A percentile compares a stretch with the other conserved stretches of the same genome.
phyloP scores from a whole-genome alignment of 768 basidiomycete species.

The Leucocoprinus leucothites region DNA sequence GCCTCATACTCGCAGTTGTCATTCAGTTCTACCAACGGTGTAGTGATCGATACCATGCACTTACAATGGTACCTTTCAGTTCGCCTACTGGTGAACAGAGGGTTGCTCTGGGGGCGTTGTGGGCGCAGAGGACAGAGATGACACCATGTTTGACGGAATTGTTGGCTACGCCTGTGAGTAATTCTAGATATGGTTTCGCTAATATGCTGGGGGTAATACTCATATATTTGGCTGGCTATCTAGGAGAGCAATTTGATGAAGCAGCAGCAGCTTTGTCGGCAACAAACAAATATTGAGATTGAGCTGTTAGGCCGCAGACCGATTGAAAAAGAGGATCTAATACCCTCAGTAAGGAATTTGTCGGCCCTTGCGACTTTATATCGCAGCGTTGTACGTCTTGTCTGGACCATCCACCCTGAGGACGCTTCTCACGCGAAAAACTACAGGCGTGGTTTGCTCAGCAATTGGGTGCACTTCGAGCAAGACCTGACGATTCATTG shows the following conservation, averaged over 20 bases:
- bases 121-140: conserved; percentile 87
- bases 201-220: background rate
- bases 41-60: conserved; percentile 79
- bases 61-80: conserved; percentile 51
- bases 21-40: conserved; percentile 96
- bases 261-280: conserved; percentile 57
- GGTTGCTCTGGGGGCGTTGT: conserved; percentile 63
- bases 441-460: conserved; percentile 80
- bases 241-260: conserved; percentile 41
- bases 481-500: conserved; percentile 47
- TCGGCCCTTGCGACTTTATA: conserved; percentile 76
- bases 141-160: conserved; percentile 70
- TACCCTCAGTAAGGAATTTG: conserved; percentile 69
- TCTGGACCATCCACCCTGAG: background rate
- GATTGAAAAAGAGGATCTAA: conserved; percentile 62
- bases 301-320: conserved; percentile 53
- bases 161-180: conserved; percentile 45
- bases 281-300: conserved; percentile 80
- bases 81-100: conserved; percentile 4
- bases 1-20: conserved; percentile 90
- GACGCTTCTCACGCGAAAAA: background rate
- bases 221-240: background rate
- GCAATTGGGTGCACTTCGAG: conserved; percentile 67
- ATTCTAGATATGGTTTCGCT: too few relatives aligned
- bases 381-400: conserved; percentile 72